Evolutionary conservation across 371 early-diverging fungal species (phyloP), one percentile per base, ranked within the genome.

Genomic region (Mucor lusitanicus): DNA sequence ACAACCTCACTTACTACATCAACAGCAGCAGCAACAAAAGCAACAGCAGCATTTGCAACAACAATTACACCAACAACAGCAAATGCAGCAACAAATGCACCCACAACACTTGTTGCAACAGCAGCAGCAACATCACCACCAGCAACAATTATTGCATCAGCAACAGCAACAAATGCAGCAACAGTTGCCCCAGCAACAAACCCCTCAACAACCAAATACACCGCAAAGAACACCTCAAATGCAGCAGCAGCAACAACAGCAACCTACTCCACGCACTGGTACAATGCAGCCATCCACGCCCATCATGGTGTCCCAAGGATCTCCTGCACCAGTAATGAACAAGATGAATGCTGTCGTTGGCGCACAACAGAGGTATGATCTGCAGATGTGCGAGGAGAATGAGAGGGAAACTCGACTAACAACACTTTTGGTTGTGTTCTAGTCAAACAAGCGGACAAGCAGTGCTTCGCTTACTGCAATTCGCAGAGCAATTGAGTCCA

Each of bases 401-500:
- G 40, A 1, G 17, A 0, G 9, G 5, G 6, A 40, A 9, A 6
- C 23, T 27, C 21, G 13, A 6, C 13, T 53, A 25, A 53, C 23
- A 53, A 19, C 46, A 21, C 21, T 21, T 19, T 53, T 13, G 9
- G 1, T 12, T 27, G 23, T 27, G 12, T 8, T 3, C 12, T n/a
- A 55, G 42, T 25, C 74, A 71, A 57, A 56, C 72, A 23, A 72
- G 60, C 55, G 79, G 79, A 23, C 74, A 75, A 35, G 82, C 79
- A 35, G 82, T 81, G 8, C 65, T 81, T 40, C 77, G 79, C 40
- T 39, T 81, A 53, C 62, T 81, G 61, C 79, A 81, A 56, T 78
- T 81, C 70, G 79, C 75, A 54, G 82, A 81, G 48, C 72, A 76
- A 55, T 54, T 81, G 11, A 74, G 68, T 60, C 82, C 82, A 30